Evolutionary conservation across 306 rosid species (phyloP), one percentile per base, ranked within the genome.

Genomic region (Albizia julibrissin): DNA sequence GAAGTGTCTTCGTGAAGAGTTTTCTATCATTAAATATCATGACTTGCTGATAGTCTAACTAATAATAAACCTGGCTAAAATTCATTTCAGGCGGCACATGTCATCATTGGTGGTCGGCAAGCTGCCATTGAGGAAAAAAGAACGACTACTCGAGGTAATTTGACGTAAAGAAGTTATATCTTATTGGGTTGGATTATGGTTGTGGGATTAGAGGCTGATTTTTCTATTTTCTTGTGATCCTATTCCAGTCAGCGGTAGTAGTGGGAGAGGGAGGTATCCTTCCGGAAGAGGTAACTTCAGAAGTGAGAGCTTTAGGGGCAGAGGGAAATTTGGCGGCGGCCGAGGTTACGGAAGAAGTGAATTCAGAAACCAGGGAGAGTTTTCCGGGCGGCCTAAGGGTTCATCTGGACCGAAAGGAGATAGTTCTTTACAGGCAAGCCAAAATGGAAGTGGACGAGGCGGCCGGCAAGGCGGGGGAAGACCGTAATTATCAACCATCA

Each of bases 121-220:
- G 97, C 98, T 73, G 89, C 86, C 80, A 79, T 96, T 3, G 99
- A 96, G 92, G 97, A 91, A 85, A 96, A 96, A 87, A 93, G 92
- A 89, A 92, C 99, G 66, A 89, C 94, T 22, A 96, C 98, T 52
- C 91, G 98, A 87, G 99, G 99, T 93, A 89, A 81, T 80, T 76
- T 74, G 75, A 43, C 9, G 13, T 2, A 44, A 24, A 24, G n/a
- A 22, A 22, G 19, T 26, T 71, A 21, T 13, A 13, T 69, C 12
- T 69, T 26, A 67, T 68, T 72, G 40, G 8, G 74, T 62, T 54
- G 70, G 67, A 62, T n/a, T 43, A 66, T 21, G 33, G 46, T 43
- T 71, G 27, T 42, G 39, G 44, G 39, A 43, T 37, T 44, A 24
- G 75, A 71, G 75, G 58, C 74, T 87, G 87, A 87, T 69, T 4